These are phyloP conservation scores for Sungouiella blattae DNA, from an alignment of 805 yeast species.

Conservation along the genomic window DNA sequence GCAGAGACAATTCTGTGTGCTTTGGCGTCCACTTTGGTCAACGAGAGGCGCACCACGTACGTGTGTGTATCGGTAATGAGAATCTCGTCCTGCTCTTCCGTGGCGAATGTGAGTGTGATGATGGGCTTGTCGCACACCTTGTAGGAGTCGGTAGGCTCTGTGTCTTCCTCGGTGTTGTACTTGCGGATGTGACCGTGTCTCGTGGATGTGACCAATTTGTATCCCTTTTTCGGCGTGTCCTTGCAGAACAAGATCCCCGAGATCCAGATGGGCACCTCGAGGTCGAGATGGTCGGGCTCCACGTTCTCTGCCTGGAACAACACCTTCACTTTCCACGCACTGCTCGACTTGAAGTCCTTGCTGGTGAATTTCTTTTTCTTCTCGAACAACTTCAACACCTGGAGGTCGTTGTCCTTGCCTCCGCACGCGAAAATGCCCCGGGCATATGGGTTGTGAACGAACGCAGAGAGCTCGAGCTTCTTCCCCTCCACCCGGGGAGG, in stretches of 20 bases:
- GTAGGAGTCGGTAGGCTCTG: constrained; percentile 60
- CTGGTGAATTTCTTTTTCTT: constrained; percentile 14
- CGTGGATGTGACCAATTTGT: constrained; percentile 63
- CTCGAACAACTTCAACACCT: constrained; percentile 40
- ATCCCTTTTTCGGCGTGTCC: constrained; percentile 32
- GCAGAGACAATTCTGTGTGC: constrained; percentile 38
- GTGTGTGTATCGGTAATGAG: constrained; percentile 73
- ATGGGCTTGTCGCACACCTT: constrained; percentile 56
- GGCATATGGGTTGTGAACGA: constrained; percentile 45
- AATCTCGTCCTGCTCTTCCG: constrained; percentile 33
- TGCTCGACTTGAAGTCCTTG: constrained; percentile 14
- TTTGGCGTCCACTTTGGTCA: constrained; percentile 31
- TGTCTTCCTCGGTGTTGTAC: constrained; percentile 66
- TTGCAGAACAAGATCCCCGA: constrained; percentile 50
- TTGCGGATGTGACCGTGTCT: constrained; percentile 70
- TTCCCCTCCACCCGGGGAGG: constrained; percentile 6
- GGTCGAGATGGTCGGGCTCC: constrained; percentile 70
- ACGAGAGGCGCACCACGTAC: constrained; percentile 53
- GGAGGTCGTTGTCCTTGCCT: constrained; percentile 78
- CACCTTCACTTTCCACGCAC: constrained; percentile 16
- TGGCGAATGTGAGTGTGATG: constrained; percentile 36
- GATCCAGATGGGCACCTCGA: constrained; percentile 82
- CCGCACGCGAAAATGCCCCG: constrained; percentile 69
- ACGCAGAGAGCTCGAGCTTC: constrained; percentile 36
- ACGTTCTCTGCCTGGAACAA: constrained; percentile 79